These are phyloP conservation scores for Acarospora socialis DNA, from an alignment of 2,329 filamentous ascomycete species.

Conservation along the genomic window DNA sequence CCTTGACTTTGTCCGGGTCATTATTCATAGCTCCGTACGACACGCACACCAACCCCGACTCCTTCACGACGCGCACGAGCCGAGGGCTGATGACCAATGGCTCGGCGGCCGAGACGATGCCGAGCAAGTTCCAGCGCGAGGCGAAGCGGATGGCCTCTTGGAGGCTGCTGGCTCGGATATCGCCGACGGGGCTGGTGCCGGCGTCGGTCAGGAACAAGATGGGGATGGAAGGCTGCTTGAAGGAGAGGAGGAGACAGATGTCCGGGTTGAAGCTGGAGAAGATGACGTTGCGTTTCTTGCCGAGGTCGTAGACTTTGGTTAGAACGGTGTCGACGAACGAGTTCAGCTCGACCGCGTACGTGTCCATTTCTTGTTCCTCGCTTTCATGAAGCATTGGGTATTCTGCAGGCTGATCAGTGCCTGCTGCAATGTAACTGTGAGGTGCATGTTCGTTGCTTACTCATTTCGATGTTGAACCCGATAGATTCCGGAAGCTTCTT, in stretches of 20 bases:
- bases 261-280: constrained; percentile 98
- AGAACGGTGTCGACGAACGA: constrained; percentile 92
- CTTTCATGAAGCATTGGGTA: constrained; percentile 96
- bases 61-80: constrained; percentile 83
- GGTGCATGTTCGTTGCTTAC: constrained; percentile 23
- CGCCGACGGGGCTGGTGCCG: constrained; percentile 64
- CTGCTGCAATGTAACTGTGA: not conserved
- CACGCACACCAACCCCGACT: constrained; percentile 84
- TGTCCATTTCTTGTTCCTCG: constrained; percentile 92
- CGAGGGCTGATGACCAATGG: constrained; percentile 80
- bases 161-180: constrained; percentile 77
- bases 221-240: constrained; percentile 94
- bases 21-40: constrained; percentile 91
- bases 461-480: constrained; percentile 98
- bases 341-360: constrained; percentile 89
- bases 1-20: constrained; percentile 69
- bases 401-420: constrained; percentile 32
- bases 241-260: constrained; percentile 81
- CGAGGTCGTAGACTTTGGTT: constrained; percentile 74
- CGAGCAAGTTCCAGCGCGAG: constrained; percentile 83
- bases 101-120: constrained; percentile 78
- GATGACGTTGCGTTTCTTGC: constrained; percentile 74
- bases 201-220: constrained; percentile 90
- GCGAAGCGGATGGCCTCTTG: constrained; percentile 95
- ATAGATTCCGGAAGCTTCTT: constrained; percentile 64